Evolutionary conservation across 2,329 filamentous ascomycete genomes (phyloP), one percentile per base, ranked within the genome.

Genomic region (Colletotrichum horii): DNA sequence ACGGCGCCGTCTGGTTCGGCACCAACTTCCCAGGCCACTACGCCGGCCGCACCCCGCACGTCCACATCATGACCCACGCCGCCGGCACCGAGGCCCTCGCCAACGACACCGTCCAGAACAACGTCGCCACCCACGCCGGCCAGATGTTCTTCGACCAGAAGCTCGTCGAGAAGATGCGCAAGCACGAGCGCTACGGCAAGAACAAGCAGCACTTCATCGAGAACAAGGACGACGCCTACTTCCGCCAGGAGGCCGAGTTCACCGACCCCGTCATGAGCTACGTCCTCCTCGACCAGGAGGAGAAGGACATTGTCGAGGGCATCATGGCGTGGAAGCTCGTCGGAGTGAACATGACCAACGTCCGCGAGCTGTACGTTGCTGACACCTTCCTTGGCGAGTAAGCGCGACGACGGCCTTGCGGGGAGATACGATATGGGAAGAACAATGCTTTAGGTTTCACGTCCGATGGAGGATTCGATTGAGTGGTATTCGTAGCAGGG

Each of bases 261-360:
- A 89, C 89, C 75, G 89, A 92, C 78, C 91, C 91, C 0, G 86
- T 92, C 79, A 83, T 91, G 74, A 87, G 92, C 79, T 91, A 91
- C 77, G 86, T 89, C 12, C 84, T 88, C 19, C 85, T 93, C 4
- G 91, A 91, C 11, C 87, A 92, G 58, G 48, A 66, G 61, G 16
- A 26, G 16, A 43, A 48, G 9, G 80, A 83, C 32, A 80, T 89
- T 6, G 77, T 81, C 6, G 88, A 91, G 61, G 90, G 90, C 38
- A 78, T 91, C 32, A 82, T 91, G 71, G 87, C 58, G 11, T 62
- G 58, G 58, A 62, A 62, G 30, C 28, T 62, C 8, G 82, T 91
- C 52, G 89, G 87, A 7, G 84, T 91, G 58, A 87, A 90, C 78
- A 73, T 80, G 8, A 81, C 76, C 3, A 62, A 70, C 19, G 28